Evolutionary conservation across 1,139 yeast genomes (phyloP).

Genomic region (Suhomyces coccinellae): DNA sequence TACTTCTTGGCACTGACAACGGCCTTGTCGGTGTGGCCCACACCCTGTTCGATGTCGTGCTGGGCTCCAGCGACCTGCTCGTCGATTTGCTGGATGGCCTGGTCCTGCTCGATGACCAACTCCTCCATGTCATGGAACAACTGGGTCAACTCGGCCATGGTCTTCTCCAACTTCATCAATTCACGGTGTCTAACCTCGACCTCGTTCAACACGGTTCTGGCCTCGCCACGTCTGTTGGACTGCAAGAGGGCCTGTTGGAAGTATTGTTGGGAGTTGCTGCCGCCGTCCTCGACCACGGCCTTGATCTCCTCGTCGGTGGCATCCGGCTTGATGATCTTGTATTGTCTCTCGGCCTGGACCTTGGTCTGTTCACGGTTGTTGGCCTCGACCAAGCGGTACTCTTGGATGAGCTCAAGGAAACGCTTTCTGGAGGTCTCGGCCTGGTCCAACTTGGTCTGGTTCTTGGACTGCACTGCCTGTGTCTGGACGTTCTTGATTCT

Average conservation of each 20-base stretch:
- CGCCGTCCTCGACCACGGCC: constrained; percentile 73
- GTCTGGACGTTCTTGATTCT: constrained; percentile 75
- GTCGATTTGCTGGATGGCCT: constrained; percentile 78
- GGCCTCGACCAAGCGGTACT: constrained; percentile 83
- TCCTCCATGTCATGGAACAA: constrained; percentile 96
- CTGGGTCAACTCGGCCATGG: constrained; percentile 94
- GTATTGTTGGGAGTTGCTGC: constrained; percentile 74
- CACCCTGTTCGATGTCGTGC: constrained; percentile 89
- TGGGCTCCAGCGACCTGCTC: constrained; percentile 82
- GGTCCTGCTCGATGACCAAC: constrained; percentile 94
- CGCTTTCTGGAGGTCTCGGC: constrained; percentile 86
- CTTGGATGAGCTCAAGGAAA: constrained; percentile 83
- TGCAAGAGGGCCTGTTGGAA: constrained; percentile 92
- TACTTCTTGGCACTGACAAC: constrained; percentile 86
- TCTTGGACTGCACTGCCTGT: constrained; percentile 62
- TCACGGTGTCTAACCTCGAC: constrained; percentile 97
- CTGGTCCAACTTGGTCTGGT: constrained; percentile 82
- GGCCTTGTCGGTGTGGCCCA: constrained; percentile 91
- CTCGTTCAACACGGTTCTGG: constrained; percentile 91
- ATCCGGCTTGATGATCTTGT: constrained; percentile 87
- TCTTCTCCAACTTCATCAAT: constrained; percentile 88
- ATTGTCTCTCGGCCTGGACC: constrained; percentile 90
- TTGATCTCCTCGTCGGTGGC: constrained; percentile 84
- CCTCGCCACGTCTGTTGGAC: constrained; percentile 95
- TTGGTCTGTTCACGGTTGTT: constrained; percentile 82